Percentiles rank a stretch among this genome's conserved stretches.
phyloP scores from a whole-genome alignment of 352 stramenopile genomes.

The Ophiocytium majus region DNA sequence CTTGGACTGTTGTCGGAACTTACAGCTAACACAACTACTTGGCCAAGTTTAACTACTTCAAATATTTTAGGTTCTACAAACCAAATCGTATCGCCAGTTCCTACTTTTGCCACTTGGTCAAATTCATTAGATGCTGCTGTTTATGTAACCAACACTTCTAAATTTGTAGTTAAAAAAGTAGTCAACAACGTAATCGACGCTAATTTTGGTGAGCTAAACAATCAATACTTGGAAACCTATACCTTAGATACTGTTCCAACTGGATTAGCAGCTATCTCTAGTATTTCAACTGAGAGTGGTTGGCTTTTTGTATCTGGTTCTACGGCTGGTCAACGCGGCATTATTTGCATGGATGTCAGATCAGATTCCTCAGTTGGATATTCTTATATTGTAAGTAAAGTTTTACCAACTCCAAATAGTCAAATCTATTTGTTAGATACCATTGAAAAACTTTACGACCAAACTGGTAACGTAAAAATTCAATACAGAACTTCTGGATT shows the following conservation, averaged over 20 bases:
- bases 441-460: constrained; percentile 15
- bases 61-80: constrained; percentile 16
- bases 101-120: constrained; percentile 11
- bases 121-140: constrained; percentile 6
- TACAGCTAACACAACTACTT: constrained; percentile 8
- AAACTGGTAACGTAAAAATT: constrained; percentile 15
- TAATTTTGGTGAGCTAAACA: constrained; percentile 14
- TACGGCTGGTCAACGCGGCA: constrained; percentile 1
- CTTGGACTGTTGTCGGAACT: constrained; percentile 10
- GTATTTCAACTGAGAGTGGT: neutral
- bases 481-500: constrained; percentile 15
- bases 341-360: constrained; percentile 13
- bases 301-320: constrained; percentile 9
- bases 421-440: constrained; percentile 12
- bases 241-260: constrained; percentile 5
- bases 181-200: constrained; percentile 10
- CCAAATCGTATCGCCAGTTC: constrained; percentile 5
- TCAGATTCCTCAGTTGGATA: constrained; percentile 16
- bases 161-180: constrained; percentile 20
- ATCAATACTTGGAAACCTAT: constrained; percentile 7
- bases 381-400: constrained; percentile 7
- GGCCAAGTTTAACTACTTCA: constrained; percentile 9
- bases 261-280: constrained; percentile 5
- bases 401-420: constrained; percentile 15
- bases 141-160: constrained; percentile 17